Conservation (phyloP, 2,329 filamentous ascomycete genomes). For the Capronia epimyces region DNA sequence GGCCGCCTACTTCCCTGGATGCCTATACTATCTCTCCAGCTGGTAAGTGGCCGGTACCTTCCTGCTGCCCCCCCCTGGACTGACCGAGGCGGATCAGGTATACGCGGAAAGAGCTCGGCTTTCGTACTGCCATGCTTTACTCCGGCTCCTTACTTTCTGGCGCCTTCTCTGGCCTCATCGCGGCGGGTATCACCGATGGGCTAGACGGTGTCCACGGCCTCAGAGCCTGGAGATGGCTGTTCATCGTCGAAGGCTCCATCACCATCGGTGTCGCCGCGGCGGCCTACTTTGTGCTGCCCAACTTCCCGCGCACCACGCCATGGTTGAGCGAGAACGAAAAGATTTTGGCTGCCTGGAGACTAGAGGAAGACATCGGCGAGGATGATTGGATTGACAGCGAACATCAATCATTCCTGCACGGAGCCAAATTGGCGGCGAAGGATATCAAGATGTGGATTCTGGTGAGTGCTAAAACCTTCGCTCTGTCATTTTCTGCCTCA, state of each 20-base stretch:
- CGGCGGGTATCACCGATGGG: slow-evolving; percentile 60
- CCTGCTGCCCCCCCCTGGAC: too few species aligned
- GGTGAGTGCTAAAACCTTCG: too few species aligned
- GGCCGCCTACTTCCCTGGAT: slow-evolving; percentile 55
- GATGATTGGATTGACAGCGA: slow-evolving; percentile 57
- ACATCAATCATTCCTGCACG: slow-evolving; percentile 40
- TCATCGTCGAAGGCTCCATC: slow-evolving; percentile 51
- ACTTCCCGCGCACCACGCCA: slow-evolving; percentile 59
- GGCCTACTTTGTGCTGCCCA: slow-evolving; percentile 53
- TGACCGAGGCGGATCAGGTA: slow-evolving; percentile 35
- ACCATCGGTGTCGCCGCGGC: slow-evolving; percentile 40
- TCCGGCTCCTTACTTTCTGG: slow-evolving; percentile 62
- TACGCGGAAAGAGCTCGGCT: slow-evolving; percentile 43
- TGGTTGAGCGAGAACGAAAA: slow-evolving; percentile 57
- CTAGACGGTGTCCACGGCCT: slow-evolving; percentile 51
- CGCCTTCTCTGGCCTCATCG: slow-evolving; percentile 63
- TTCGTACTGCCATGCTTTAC: slow-evolving; percentile 33
- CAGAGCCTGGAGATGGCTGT: slow-evolving; percentile 57
- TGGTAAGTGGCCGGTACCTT: slow-evolving; percentile 36
- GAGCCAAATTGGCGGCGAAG: slow-evolving; percentile 50
- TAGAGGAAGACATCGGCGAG: slow-evolving; percentile 60
- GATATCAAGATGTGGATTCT: slow-evolving; percentile 59
- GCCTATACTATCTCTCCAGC: slow-evolving; percentile 37
- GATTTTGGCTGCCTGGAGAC: slow-evolving; percentile 54
- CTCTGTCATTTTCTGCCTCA: neutral